A percentile compares a stretch with the other conserved stretches of the same genome.
Evolutionary conservation across 83 land plant genomes (phyloP).

Genomic region (Larix sibirica): DNA sequence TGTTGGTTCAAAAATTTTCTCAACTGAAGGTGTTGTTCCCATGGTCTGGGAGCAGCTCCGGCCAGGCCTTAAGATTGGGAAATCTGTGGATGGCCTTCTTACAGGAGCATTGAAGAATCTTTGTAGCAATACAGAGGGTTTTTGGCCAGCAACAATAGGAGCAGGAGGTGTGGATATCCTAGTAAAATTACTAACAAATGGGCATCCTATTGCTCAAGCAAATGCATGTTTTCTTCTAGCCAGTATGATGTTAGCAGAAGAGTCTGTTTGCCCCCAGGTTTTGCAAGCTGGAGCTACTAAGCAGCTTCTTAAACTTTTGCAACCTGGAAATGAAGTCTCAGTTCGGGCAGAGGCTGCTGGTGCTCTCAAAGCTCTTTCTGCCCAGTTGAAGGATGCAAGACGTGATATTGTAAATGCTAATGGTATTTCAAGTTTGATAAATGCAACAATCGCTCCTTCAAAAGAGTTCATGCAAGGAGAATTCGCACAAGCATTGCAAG

Average conservation of each 20-base stretch:
- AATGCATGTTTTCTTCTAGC: slow-evolving; percentile 92
- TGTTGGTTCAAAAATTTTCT: slow-evolving; percentile 96
- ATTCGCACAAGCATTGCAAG: slow-evolving; percentile 91
- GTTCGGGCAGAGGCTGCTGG: slow-evolving; percentile 99
- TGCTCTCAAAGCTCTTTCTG: slow-evolving; percentile 89
- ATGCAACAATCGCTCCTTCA: slow-evolving; percentile 96
- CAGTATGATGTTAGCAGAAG: slow-evolving; percentile 86
- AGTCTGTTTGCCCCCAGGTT: slow-evolving; percentile 64
- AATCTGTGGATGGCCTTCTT: slow-evolving; percentile 70
- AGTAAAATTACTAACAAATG: slow-evolving; percentile 62
- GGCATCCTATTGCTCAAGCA: slow-evolving; percentile 69
- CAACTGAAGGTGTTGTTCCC: slow-evolving; percentile 97
- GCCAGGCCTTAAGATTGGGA: slow-evolving; percentile 54
- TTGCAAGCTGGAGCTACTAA: slow-evolving; percentile 69
- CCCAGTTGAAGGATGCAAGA: slow-evolving; percentile 84
- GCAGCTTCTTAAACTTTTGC: slow-evolving; percentile 77
- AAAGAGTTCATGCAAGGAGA: slow-evolving; percentile 97
- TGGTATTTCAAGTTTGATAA: slow-evolving; percentile 82
- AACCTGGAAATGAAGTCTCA: slow-evolving; percentile 79
- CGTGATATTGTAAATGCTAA: slow-evolving; percentile 66
- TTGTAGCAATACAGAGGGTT: slow-evolving; percentile 86
- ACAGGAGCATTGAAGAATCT: slow-evolving; percentile 90
- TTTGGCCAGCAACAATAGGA: slow-evolving; percentile 83
- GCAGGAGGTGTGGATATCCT: slow-evolving; percentile 91
- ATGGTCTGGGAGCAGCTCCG: slow-evolving; percentile 87